Percentiles rank a stretch among this genome's conserved stretches.
phyloP scores from a whole-genome alignment of 805 yeast species.

The Naumovozyma castellii region DNA sequence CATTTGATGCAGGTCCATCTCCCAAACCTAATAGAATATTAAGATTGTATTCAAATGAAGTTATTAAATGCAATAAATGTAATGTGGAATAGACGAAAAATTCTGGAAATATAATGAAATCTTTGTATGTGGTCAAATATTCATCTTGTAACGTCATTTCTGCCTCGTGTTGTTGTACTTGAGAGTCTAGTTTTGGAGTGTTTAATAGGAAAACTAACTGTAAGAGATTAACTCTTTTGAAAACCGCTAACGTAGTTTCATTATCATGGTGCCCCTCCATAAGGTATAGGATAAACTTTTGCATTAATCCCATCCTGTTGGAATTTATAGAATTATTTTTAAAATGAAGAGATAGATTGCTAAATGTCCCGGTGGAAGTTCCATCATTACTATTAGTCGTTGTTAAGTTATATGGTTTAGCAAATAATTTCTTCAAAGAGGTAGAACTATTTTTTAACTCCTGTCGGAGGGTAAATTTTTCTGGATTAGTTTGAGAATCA shows the following conservation, averaged over 20 bases:
- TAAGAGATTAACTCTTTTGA: conserved; percentile 27
- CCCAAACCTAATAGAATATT: not conserved
- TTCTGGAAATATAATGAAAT: conserved; percentile 27
- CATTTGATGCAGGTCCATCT: conserved; percentile 1
- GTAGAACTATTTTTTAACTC: conserved; percentile 7
- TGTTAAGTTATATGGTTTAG: conserved; percentile 1
- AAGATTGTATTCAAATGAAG: not conserved
- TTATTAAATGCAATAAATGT: conserved; percentile 5
- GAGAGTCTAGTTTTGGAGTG: conserved; percentile 2
- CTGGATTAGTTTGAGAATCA: conserved; percentile 3
- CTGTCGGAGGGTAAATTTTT: conserved; percentile 4
- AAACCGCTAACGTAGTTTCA: conserved; percentile 18
- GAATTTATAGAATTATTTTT: not conserved
- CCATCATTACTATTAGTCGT: not conserved
- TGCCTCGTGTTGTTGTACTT: conserved; percentile 3
- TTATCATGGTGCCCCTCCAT: conserved; percentile 22
- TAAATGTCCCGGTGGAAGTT: not conserved
- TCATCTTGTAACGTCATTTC: conserved; percentile 26
- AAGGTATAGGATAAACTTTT: conserved; percentile 14
- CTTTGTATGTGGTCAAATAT: conserved; percentile 26
- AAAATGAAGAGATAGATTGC: not conserved
- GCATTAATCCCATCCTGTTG: conserved; percentile 8
- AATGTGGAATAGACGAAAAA: conserved; percentile 19
- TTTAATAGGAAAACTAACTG: conserved; percentile 27
- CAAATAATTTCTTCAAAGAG: conserved; percentile 10